Evolutionary conservation across 1,139 yeast genomes (phyloP).

Genomic region (Blastobotrys apis): DNA sequence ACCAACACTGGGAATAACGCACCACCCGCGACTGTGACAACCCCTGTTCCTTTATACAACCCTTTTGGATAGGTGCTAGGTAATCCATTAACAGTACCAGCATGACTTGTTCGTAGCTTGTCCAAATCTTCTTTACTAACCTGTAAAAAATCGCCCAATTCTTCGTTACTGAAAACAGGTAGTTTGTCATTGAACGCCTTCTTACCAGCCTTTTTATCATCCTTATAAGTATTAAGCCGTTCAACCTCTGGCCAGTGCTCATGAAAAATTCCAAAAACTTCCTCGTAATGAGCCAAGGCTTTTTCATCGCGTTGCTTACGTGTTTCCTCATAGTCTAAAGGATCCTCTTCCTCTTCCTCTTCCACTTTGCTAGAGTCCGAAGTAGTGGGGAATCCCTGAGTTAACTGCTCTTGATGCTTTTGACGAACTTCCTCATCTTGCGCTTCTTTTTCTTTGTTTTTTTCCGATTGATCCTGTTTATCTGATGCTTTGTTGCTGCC

Average conservation of each 20-base stretch:
- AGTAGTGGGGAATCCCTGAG: neutral
- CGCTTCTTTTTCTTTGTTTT: neutral
- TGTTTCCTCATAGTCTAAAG: neutral
- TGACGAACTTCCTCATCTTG: neutral
- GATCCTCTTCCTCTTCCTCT: neutral
- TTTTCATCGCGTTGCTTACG: neutral
- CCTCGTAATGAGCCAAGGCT: slow-evolving; percentile 1
- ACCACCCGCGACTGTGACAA: slow-evolving; percentile 82
- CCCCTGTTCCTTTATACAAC: slow-evolving; percentile 55
- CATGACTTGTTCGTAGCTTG: slow-evolving; percentile 51
- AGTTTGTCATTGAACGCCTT: slow-evolving; percentile 24
- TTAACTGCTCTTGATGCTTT: neutral
- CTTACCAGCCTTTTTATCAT: slow-evolving; percentile 20
- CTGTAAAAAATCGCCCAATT: slow-evolving; percentile 50
- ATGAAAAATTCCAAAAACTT: slow-evolving; percentile 13
- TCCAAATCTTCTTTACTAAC: slow-evolving; percentile 46
- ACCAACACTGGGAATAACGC: slow-evolving; percentile 68
- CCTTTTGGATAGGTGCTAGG: slow-evolving; percentile 42
- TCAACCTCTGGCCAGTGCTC: slow-evolving; percentile 13
- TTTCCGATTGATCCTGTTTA: neutral
- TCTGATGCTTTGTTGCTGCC: too few species aligned
- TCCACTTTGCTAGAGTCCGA: neutral
- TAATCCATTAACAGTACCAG: slow-evolving; percentile 42
- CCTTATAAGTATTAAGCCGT: slow-evolving; percentile 23
- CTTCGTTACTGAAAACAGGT: slow-evolving; percentile 38